Percentiles rank a stretch among this genome's conserved stretches.
These are phyloP conservation scores for Boletus fagicola DNA, from an alignment of 768 basidiomycete species.

Conservation along the genomic window DNA sequence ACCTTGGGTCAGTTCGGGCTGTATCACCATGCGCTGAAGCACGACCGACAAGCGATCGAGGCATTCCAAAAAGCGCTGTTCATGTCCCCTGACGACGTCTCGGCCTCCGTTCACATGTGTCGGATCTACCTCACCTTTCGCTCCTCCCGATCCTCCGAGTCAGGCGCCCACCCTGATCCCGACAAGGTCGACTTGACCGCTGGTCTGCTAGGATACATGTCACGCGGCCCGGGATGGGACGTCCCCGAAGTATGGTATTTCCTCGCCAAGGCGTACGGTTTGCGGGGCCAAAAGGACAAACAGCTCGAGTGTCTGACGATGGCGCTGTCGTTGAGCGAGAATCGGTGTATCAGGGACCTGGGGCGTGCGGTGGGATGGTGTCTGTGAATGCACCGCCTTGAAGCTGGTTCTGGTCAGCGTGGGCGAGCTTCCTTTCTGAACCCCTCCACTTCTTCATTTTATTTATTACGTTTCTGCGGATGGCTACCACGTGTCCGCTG, in stretches of 20 bases:
- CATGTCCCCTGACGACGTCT: constrained; percentile 73
- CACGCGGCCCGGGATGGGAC: constrained; percentile 84
- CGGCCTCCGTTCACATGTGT: constrained; percentile 76
- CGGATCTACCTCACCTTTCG: constrained; percentile 61
- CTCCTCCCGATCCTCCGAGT: constrained; percentile 16
- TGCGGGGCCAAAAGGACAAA: constrained; percentile 67
- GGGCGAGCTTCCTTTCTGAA: neutral
- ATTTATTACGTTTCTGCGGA: neutral
- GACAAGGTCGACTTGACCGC: constrained; percentile 78
- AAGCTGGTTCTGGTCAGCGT: neutral
- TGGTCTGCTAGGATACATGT: constrained; percentile 72
- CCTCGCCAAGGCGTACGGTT: constrained; percentile 75
- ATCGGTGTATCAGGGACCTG: constrained; percentile 61
- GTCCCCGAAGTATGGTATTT: constrained; percentile 94
- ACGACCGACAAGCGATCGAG: constrained; percentile 62
- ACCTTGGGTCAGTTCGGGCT: constrained; percentile 59
- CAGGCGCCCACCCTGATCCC: constrained; percentile 24
- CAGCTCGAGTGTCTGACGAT: constrained; percentile 72
- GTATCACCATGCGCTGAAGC: constrained; percentile 61
- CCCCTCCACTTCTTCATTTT: no score
- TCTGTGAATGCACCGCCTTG: constrained; percentile 33
- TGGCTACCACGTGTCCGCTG: neutral
- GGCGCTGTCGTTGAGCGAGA: constrained; percentile 65
- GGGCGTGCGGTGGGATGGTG: constrained; percentile 68
- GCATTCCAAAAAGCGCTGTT: constrained; percentile 89